Conservation (phyloP, 23 red algal species). For the Cyanidioschyzon merolae region DNA sequence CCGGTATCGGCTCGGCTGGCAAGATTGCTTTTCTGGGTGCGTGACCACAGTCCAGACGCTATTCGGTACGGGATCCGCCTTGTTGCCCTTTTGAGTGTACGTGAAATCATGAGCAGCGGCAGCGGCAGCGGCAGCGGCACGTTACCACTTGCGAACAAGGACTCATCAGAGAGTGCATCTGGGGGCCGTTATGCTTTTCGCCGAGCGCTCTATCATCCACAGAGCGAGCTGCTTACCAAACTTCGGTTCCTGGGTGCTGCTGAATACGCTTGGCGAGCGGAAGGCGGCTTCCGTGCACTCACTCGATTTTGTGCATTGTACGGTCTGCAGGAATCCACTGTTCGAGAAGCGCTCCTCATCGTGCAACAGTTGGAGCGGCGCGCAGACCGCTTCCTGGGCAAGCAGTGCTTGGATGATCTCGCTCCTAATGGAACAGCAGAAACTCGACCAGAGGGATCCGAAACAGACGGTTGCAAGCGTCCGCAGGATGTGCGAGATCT, state of each 20-base stretch:
- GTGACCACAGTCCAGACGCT: conserved; percentile 12
- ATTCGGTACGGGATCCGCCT: conserved; percentile 50
- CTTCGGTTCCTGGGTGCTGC: background rate
- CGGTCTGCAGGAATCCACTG: background rate
- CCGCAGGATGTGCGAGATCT: no score
- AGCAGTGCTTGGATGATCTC: no score
- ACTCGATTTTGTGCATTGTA: background rate
- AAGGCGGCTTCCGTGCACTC: background rate
- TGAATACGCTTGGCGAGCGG: background rate
- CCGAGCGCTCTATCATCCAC: background rate
- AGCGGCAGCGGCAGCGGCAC: no score
- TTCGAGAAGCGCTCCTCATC: background rate
- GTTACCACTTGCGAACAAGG: no score
- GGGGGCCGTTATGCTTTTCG: no score
- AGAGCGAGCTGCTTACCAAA: background rate
- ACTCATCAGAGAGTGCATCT: no score
- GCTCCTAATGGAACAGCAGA: background rate
- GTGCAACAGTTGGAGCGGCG: background rate
- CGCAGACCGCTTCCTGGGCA: no score
- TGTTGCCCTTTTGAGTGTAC: conserved; percentile 44
- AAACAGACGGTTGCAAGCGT: background rate
- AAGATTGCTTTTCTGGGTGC: conserved; percentile 41
- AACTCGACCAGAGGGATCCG: background rate
- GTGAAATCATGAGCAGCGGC: conserved; percentile 34
- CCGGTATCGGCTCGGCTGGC: conserved; percentile 56